Conservation (phyloP, 495 filamentous ascomycete species). For the Neurospora intermedia region DNA sequence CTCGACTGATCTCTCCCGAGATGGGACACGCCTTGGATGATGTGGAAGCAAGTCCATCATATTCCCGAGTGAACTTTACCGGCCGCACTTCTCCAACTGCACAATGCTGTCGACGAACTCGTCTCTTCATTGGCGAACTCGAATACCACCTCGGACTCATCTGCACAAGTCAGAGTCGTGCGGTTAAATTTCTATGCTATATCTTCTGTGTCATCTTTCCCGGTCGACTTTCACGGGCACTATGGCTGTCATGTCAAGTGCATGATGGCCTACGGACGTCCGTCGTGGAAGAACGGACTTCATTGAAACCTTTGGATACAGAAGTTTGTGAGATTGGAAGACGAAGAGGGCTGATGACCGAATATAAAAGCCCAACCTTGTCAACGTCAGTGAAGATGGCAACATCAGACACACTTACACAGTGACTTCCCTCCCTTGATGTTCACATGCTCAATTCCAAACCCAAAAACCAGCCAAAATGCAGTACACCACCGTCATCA, state of each 20-base stretch:
- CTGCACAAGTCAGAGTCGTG: neutral
- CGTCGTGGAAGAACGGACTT: neutral
- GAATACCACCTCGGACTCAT: neutral
- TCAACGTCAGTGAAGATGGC: neutral
- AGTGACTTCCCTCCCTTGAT: neutral
- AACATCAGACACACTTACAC: neutral
- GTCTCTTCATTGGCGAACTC: neutral
- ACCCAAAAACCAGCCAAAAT: neutral
- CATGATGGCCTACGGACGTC: neutral
- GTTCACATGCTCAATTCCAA: neutral
- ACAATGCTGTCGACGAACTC: neutral
- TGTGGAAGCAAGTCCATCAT: slow-evolving; percentile 2
- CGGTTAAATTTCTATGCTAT: neutral
- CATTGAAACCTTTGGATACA: neutral
- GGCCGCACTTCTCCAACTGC: slow-evolving; percentile 6
- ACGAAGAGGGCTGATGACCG: neutral
- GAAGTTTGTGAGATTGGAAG: neutral
- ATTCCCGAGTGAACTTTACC: slow-evolving; percentile 8
- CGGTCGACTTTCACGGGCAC: neutral
- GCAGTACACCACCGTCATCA: neutral
- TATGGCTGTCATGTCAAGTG: neutral
- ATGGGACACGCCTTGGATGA: slow-evolving; percentile 6
- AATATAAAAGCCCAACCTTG: neutral
- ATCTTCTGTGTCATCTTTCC: neutral
- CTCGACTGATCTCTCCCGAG: neutral